phyloP scores from a whole-genome alignment of 2,329 filamentous ascomycete genomes.

The Nothophoma quercina region DNA sequence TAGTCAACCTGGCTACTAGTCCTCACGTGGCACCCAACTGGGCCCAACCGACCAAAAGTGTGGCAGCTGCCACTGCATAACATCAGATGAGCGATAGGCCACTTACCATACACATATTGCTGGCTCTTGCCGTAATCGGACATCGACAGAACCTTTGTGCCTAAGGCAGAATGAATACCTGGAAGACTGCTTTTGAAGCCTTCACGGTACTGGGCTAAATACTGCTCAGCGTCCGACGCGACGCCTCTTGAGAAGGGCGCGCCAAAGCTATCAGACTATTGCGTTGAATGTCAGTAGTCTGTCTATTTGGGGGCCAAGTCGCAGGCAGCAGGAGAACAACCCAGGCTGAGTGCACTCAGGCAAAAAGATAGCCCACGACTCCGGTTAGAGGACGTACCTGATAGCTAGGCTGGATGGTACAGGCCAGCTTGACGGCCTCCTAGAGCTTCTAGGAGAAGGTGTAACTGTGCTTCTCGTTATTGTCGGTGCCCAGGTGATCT shows the following conservation, averaged over 20 bases:
- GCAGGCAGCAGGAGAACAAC: conserved; percentile 40
- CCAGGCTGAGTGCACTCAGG: conserved; percentile 25
- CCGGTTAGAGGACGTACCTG: conserved; percentile 42
- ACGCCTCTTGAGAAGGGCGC: conserved; percentile 39
- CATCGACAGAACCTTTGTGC: conserved; percentile 71
- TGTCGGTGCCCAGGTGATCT: conserved; percentile 14
- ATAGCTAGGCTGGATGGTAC: conserved; percentile 43
- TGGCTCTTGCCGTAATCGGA: conserved; percentile 81
- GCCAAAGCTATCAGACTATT: conserved; percentile 43
- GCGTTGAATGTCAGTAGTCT: not conserved
- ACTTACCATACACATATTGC: conserved; percentile 83
- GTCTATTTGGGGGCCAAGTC: not conserved
- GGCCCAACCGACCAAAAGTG: conserved; percentile 45
- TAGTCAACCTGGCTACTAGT: conserved; percentile 51
- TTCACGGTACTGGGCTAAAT: conserved; percentile 42
- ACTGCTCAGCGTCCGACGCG: conserved; percentile 25
- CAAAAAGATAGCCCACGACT: conserved; percentile 18
- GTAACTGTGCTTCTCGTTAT: conserved; percentile 14
- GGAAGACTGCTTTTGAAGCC: conserved; percentile 59
- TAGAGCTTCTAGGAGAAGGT: conserved; percentile 20
- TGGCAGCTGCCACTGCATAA: conserved; percentile 45
- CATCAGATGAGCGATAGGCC: conserved; percentile 51
- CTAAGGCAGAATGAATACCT: conserved; percentile 49
- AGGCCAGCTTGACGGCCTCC: conserved; percentile 48
- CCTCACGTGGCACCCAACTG: conserved; percentile 48